These are phyloP conservation scores for Diddensiella caesifluorescens DNA, from an alignment of 805 yeast genomes.

Conservation along the genomic window DNA sequence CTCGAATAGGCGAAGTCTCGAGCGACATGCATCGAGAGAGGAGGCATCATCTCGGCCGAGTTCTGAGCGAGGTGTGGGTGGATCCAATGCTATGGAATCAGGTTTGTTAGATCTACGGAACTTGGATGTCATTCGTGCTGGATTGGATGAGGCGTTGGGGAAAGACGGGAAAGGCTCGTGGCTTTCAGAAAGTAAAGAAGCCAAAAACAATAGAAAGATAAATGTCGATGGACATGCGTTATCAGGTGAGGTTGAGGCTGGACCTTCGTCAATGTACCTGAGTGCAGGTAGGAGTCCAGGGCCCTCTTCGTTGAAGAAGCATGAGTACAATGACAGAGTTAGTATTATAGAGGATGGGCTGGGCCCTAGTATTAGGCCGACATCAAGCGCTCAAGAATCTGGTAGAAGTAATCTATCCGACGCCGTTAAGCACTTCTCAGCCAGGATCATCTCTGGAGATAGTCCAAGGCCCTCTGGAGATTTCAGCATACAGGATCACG, in stretches of 20 bases:
- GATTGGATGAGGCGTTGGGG: constrained; percentile 23
- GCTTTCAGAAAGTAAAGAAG: constrained; percentile 3
- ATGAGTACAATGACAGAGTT: constrained; percentile 1
- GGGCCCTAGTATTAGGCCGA: neutral
- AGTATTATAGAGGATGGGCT: neutral
- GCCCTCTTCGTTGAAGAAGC: neutral
- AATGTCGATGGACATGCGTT: neutral
- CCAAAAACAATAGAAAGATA: neutral
- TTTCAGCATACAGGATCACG: neutral
- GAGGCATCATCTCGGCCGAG: too few species aligned
- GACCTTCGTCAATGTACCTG: too few species aligned
- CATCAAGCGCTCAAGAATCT: too few species aligned
- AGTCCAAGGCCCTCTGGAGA: neutral
- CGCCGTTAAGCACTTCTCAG: constrained; percentile 4
- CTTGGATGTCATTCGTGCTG: too few species aligned
- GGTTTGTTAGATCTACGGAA: too few species aligned
- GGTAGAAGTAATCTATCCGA: constrained; percentile 1
- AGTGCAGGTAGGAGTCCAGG: too few species aligned
- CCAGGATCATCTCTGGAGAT: constrained; percentile 3
- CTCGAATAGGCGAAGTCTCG: too few species aligned
- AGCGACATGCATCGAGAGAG: too few species aligned
- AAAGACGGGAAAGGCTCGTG: constrained; percentile 21
- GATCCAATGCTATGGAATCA: too few species aligned
- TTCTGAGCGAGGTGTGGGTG: too few species aligned
- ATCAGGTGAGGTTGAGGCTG: neutral